Conservation (phyloP, 2,329 filamentous ascomycete genomes). For the Colletotrichum spaethianum region DNA sequence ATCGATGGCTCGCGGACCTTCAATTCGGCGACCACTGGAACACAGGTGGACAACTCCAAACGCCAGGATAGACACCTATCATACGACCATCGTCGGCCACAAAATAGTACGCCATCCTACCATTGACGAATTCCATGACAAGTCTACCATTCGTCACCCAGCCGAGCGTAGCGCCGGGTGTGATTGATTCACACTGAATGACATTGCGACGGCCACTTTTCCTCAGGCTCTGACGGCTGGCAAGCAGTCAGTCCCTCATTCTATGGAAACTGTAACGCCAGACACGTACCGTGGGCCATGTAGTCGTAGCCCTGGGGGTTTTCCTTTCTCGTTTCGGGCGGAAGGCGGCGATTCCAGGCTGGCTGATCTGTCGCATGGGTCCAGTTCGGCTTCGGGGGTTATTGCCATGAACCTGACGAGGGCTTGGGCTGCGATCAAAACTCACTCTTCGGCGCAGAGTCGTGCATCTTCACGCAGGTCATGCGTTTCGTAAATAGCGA, state of each 20-base stretch:
- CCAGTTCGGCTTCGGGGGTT: not conserved
- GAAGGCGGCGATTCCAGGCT: not conserved
- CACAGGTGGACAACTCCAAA: slow-evolving; percentile 8
- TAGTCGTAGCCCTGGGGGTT: not conserved
- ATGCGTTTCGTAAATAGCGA: not conserved
- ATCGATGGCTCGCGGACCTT: not conserved
- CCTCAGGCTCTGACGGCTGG: not conserved
- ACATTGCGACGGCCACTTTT: not conserved
- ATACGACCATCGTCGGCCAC: slow-evolving; percentile 4
- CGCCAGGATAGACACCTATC: slow-evolving; percentile 10
- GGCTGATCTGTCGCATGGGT: not conserved
- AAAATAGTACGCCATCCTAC: slow-evolving; percentile 7
- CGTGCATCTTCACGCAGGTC: not conserved
- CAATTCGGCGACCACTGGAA: slow-evolving; percentile 1
- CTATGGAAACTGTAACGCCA: not conserved
- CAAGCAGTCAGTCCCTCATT: not conserved
- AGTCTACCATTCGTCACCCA: slow-evolving; percentile 1
- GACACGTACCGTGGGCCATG: not conserved
- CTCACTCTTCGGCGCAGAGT: not conserved
- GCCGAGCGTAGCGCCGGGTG: slow-evolving; percentile 5
- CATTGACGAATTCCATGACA: not conserved
- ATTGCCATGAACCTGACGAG: not conserved
- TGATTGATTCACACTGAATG: not conserved
- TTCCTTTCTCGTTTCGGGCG: not conserved
- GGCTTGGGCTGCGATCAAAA: not conserved